Base-by-base conservation (phyloP, 1,139 yeast genomes). In the Taiozyma sp. region DNA sequence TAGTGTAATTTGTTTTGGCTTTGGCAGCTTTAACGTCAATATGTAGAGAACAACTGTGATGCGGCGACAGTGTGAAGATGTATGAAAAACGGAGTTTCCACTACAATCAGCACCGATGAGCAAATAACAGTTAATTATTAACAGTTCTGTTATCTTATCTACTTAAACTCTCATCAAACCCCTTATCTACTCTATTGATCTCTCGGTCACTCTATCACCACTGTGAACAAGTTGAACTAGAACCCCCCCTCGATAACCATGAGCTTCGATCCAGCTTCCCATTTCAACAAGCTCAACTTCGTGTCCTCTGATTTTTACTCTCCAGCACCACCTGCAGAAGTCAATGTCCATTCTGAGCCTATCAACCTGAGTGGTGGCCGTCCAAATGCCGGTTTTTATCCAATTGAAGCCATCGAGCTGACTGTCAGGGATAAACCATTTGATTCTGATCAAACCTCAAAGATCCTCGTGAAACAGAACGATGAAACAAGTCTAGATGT, bases 311-410 rank as follows among this genome's bases (percentile, higher is more conserved):
- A 57, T 46, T 57, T 56, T 48, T 42, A 48, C 29, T 53, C 51
- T 22, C 53, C 45, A 8, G 32, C 42, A n/a, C 51, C 51, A 11
- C 49, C 52, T n/a, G 46, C 52, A 8, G 34, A 43, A 2, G 35
- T 45, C 6, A 52, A 49, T 11, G 47, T 57, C 4, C 59, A 56
- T 32, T 16, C 30, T 5, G 34, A 47, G 1, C 58, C 58, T 2
- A 44, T 56, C 11, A 52, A 54, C 46, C 47, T 57, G 48, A 55
- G 53, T 32, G 55, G 58, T 1, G 61, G 59, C 0, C 53, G 57
- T 19, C 49, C 58, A 3, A 51, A 55, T 48, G 41, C 49, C 13
- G 44, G 51, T 2, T 47, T 56, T 32, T 57, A 49, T 30, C 55
- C 61, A 0, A 44, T 57, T n/a, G 47, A 46, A 19, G 47, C 53